Base-by-base conservation (phyloP, 2,329 filamentous ascomycete genomes). In the Pseudogymnoascus sp. region DNA sequence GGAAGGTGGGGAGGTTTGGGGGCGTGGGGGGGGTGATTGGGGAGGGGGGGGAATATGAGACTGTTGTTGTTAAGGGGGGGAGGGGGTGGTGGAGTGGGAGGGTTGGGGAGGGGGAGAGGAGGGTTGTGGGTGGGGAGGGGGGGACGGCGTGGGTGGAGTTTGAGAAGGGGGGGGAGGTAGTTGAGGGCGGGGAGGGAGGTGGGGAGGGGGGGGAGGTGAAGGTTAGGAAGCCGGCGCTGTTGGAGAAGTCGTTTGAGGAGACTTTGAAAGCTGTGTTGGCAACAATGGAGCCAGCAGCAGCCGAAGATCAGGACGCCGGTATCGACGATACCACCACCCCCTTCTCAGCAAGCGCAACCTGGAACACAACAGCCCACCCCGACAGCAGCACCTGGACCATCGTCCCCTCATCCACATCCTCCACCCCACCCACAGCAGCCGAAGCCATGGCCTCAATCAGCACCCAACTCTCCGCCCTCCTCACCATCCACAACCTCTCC, bases 61-160 rank as follows among this genome's bases (percentile, higher is more conserved):
- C 31, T 34, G 31, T 34, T 34, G 31, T 34, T 34, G 31, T 34
- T 34, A 34, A 4, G 2, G 31, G 3, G 95, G 98, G 79, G 61
- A 74, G 97, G 65, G 97, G 95, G 82, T 88, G 84, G 76, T 83
- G 81, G 68, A 83, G 81, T 62, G 89, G 98, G 67, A 78, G 80
- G 45, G 79, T 97, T 34, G 77, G 77, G 0, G 81, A 84, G 1
- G 74, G 75, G 3, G 81, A 82, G 65, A 81, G 78, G 64, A 77
- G 77, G 62, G 76, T 86, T 4, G 79, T 89, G 5, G 77, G 75
- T 39, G 90, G 90, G 69, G 90, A 89, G 43, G 93, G 90, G 6
- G 93, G 93, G 8, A 89, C 86, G 63, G 85, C 85, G n/a, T 90
- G 88, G 81, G 73, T 95, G 69, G 84, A 79, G 71, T 79, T 96